These are phyloP conservation scores for Rhynchosporium graminicola DNA, from an alignment of 2,329 filamentous ascomycete species.

Conservation along the genomic window DNA sequence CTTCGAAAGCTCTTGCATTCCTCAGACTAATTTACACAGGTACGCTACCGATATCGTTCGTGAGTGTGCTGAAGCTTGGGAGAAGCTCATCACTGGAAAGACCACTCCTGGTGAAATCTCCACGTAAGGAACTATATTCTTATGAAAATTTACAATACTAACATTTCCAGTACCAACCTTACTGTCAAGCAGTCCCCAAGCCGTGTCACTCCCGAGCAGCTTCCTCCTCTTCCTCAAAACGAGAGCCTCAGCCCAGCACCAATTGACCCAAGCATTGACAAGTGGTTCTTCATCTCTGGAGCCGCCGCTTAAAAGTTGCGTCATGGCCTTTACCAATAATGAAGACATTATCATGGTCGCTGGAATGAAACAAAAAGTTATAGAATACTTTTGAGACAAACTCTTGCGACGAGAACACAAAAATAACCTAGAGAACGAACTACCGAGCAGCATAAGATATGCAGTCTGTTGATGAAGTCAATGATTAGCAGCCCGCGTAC, in stretches of 20 bases:
- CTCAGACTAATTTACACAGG: conserved; percentile 45
- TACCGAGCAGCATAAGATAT: not conserved
- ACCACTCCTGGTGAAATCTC: conserved; percentile 74
- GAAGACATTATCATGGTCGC: conserved; percentile 20
- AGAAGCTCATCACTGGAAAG: conserved; percentile 92
- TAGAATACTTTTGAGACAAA: conserved; percentile 20
- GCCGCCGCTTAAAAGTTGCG: conserved; percentile 70
- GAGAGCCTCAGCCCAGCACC: conserved; percentile 82
- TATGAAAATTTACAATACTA: conserved; percentile 31
- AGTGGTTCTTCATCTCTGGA: conserved; percentile 99
- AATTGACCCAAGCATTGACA: conserved; percentile 96
- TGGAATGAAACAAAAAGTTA: conserved; percentile 22
- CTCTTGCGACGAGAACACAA: conserved; percentile 9
- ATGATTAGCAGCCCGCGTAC: too few species aligned
- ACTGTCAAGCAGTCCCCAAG: conserved; percentile 72
- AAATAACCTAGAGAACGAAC: conserved; percentile 13
- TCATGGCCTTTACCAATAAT: conserved; percentile 12
- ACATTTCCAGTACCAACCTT: conserved; percentile 71
- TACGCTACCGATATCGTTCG: conserved; percentile 95
- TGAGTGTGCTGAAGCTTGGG: conserved; percentile 97
- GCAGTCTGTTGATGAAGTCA: not conserved
- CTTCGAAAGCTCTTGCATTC: not conserved
- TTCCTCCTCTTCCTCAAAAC: conserved; percentile 75
- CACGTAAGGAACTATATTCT: conserved; percentile 61
- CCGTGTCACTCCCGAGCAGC: conserved; percentile 67